These are phyloP conservation scores for Zymoseptoria tritici DNA, from an alignment of 2,329 filamentous ascomycete species.

Conservation along the genomic window DNA sequence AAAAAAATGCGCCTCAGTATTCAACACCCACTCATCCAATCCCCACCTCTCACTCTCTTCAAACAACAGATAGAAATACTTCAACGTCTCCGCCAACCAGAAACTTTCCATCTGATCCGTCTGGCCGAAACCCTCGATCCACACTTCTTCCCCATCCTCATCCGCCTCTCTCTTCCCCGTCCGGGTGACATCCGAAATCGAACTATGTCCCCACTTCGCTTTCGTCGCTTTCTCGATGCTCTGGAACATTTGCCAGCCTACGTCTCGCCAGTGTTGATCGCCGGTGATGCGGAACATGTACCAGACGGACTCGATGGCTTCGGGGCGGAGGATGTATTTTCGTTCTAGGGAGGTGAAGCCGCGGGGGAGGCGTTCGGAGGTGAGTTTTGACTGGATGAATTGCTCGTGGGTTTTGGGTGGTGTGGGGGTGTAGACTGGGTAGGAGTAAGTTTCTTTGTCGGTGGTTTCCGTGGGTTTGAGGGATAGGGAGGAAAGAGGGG, in stretches of 20 bases:
- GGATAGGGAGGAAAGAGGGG: not conserved
- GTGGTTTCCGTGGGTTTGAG: not conserved
- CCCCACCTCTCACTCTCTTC: conserved; percentile 58
- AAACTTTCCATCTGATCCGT: conserved; percentile 75
- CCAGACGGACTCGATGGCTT: conserved; percentile 83
- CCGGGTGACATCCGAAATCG: conserved; percentile 57
- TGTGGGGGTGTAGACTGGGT: conserved; percentile 19
- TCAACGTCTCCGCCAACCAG: conserved; percentile 81
- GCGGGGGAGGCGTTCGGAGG: conserved; percentile 34
- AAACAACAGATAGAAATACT: conserved; percentile 85
- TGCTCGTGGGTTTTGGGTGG: conserved; percentile 26
- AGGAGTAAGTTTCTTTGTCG: conserved; percentile 3
- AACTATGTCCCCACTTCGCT: conserved; percentile 61
- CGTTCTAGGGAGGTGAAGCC: conserved; percentile 34
- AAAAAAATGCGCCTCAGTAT: conserved; percentile 49
- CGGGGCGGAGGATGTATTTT: conserved; percentile 49
- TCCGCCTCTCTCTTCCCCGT: conserved; percentile 11
- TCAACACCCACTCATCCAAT: conserved; percentile 61
- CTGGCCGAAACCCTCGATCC: conserved; percentile 26
- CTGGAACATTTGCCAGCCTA: conserved; percentile 80
- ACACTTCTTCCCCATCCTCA: not conserved
- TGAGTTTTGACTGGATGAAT: conserved; percentile 29
- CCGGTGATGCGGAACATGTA: conserved; percentile 88
- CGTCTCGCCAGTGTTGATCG: conserved; percentile 65
- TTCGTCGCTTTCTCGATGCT: conserved; percentile 60